These are phyloP conservation scores for Ogataea corticis DNA, from an alignment of 805 yeast species.

Conservation along the genomic window DNA sequence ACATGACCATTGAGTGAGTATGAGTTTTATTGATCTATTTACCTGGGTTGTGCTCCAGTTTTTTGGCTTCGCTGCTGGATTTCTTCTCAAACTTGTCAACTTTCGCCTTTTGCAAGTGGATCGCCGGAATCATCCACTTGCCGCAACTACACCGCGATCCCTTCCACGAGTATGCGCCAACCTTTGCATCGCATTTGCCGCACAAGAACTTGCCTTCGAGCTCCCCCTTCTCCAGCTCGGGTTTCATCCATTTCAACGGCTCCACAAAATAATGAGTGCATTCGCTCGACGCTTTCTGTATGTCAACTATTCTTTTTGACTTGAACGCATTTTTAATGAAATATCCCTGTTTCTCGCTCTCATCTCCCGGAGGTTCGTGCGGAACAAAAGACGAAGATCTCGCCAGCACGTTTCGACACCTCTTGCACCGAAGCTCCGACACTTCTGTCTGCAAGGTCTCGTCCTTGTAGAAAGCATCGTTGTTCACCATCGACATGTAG, in stretches of 20 bases:
- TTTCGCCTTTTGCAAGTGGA: conserved; percentile 76
- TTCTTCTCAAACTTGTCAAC: conserved; percentile 59
- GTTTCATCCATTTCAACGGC: conserved; percentile 91
- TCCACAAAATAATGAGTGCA: conserved; percentile 90
- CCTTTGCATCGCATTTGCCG: conserved; percentile 79
- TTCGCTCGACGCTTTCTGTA: conserved; percentile 52
- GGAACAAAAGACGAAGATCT: conserved; percentile 56
- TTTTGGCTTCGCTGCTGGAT: neutral
- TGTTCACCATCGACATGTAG: conserved; percentile 10
- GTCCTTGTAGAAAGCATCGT: conserved; percentile 18
- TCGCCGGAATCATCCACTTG: conserved; percentile 91
- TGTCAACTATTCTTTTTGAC: conserved; percentile 58
- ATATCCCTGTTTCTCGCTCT: conserved; percentile 61
- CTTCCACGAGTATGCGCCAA: conserved; percentile 93
- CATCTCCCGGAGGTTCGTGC: conserved; percentile 63
- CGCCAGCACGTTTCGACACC: conserved; percentile 76
- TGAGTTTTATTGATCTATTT: neutral
- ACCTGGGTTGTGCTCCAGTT: no score
- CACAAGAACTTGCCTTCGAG: conserved; percentile 87
- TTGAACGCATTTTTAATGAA: conserved; percentile 65
- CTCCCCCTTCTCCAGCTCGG: conserved; percentile 68
- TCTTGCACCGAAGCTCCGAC: conserved; percentile 64
- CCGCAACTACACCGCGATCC: conserved; percentile 96
- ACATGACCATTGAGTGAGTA: conserved; percentile 32
- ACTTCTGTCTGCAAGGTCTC: neutral